These are phyloP conservation scores for Salicornia ramosissima DNA, from an alignment of 148 eudicot genomes.

Conservation along the genomic window DNA sequence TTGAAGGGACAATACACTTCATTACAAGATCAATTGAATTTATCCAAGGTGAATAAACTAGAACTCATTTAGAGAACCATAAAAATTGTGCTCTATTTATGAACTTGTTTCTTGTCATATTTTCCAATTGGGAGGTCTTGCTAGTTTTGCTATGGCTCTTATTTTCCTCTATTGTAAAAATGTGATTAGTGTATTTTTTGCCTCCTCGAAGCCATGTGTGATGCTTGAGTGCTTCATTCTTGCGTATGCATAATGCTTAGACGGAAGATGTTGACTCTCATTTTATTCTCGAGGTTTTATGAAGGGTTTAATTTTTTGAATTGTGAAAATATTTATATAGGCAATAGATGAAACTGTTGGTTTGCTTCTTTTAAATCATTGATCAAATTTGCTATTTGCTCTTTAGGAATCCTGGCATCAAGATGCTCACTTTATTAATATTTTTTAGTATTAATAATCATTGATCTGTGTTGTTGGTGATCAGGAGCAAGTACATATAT, in stretches of 20 bases:
- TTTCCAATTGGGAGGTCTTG: not conserved
- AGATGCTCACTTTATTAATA: not conserved
- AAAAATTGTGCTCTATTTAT: not conserved
- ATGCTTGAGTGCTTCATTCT: too few relatives aligned
- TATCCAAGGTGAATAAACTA: constrained; percentile 47
- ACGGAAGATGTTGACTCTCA: too few relatives aligned
- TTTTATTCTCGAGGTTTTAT: too few relatives aligned
- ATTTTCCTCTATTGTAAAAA: not conserved
- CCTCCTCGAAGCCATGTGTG: too few relatives aligned
- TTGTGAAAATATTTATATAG: not conserved
- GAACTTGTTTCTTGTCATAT: not conserved
- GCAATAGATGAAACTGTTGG: not conserved
- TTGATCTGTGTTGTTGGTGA: not conserved
- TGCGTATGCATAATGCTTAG: too few relatives aligned
- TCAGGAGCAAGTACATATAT: not conserved
- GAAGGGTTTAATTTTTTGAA: not conserved
- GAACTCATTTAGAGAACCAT: too few relatives aligned
- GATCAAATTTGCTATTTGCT: not conserved
- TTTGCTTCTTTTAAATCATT: not conserved
- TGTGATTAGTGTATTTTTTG: too few relatives aligned
- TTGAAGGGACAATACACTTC: constrained; percentile 68
- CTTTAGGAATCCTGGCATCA: not conserved
- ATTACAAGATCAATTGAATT: constrained; percentile 72
- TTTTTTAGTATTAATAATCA: not conserved
- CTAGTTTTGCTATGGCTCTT: not conserved